Conservation (phyloP, 495 filamentous ascomycete species). For the Podospora fimiseda region DNA sequence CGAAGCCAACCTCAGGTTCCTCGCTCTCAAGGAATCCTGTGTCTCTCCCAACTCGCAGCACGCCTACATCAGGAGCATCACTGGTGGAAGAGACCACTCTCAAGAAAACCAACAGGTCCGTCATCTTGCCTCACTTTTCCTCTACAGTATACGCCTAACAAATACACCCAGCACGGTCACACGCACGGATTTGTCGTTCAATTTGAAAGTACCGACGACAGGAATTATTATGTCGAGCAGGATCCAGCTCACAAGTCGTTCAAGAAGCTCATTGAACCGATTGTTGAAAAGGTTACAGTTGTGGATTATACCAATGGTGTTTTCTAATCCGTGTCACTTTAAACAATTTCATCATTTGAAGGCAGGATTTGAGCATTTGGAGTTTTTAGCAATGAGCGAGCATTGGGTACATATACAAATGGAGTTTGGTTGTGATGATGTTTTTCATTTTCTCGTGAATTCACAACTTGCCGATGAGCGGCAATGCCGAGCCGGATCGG, state of each 20-base stretch:
- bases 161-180: conserved; percentile 22
- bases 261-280: conserved; percentile 28
- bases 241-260: conserved; percentile 48
- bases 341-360: too few species aligned
- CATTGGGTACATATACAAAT: too few species aligned
- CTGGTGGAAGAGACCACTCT: conserved; percentile 59
- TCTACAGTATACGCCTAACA: background rate
- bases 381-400: too few species aligned
- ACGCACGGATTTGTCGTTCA: conserved; percentile 58
- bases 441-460: too few species aligned
- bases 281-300: conserved; percentile 38
- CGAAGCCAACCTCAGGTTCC: conserved; percentile 19
- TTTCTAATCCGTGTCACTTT: conserved; percentile 20
- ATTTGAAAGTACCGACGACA: conserved; percentile 52
- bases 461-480: background rate
- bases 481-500: conserved; percentile 1
- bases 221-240: conserved; percentile 47
- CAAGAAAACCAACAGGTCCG: conserved; percentile 55
- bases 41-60: conserved; percentile 39
- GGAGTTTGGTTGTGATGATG: too few species aligned
- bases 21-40: conserved; percentile 40
- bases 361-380: too few species aligned
- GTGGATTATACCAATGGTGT: conserved; percentile 38
- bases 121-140: background rate
- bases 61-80: conserved; percentile 52